Base-by-base conservation (phyloP, 1,139 yeast genomes). In the Yamadazyma kanchanaburiensis region DNA sequence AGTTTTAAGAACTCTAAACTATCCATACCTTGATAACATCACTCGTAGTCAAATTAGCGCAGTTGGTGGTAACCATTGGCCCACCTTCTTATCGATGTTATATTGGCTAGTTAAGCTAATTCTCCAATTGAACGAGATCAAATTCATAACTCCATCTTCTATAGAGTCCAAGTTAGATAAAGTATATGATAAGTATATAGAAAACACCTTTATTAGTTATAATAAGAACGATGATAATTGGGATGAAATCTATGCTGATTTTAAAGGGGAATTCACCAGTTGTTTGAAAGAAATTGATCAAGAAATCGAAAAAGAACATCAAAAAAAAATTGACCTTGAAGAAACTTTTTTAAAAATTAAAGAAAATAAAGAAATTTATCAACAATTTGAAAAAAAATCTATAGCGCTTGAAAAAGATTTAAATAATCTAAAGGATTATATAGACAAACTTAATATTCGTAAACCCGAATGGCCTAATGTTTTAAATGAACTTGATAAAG, bases 1-100 rank as follows among this genome's bases (percentile, higher is more conserved):
- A 13, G 60, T 86, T 11, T 59, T 89, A 42, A 80, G 77, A 48
- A 67, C 69, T 19, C 56, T 87, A 38, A 75, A 74, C 31, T 89
- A 88, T 49, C 96, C 97, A 1, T 86, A 81, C 52, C 55, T 87
- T 35, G 95, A 85, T 25, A 68, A 84, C 0, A 79, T 88, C 26
- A 84, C 81, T 53, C 77, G 88, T 47, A 80, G 91, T 1, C 95
- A 86, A 51, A 79, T 88, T 20, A 79, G 89, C 28, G 96, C 96
- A 0, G 96, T 87, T 6, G 96, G 96, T 2, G 95, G 95, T 1
- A 82, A 82, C 35, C 81, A 81, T 46, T 87, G 96, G 96, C 89
- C 87, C 12, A 73, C 75, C 14, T 83, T 86, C 46, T 58, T 88
- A 30, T 95, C 94, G 2, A 76, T 88, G 71, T 61, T 87, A 21